phyloP scores from a whole-genome alignment of 2,329 filamentous ascomycete genomes.

The Aspergillus brunneoviolaceus region DNA sequence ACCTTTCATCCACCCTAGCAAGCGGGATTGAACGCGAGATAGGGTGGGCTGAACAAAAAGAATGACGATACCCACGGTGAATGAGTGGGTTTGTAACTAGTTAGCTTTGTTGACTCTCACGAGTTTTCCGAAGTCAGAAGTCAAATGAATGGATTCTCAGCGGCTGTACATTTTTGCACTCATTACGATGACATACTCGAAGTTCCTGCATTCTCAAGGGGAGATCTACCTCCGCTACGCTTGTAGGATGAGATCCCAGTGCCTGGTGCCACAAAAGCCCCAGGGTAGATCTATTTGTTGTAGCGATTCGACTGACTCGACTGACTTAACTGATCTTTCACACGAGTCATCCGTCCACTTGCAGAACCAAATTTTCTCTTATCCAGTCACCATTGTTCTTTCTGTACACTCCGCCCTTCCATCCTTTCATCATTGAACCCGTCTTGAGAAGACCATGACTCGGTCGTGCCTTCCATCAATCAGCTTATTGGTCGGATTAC shows the following conservation, averaged over 20 bases:
- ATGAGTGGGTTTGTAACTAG: background rate
- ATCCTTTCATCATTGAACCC: no score
- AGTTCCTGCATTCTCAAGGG: background rate
- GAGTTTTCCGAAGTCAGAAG: background rate
- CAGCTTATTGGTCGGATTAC: no score
- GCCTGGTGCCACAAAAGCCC: no score
- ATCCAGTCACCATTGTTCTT: no score
- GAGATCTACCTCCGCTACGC: background rate
- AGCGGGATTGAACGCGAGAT: background rate
- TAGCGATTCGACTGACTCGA: no score
- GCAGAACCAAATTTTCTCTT: no score
- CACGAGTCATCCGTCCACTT: no score
- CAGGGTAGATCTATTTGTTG: no score
- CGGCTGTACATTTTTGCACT: conserved; percentile 7
- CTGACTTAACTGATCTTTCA: no score
- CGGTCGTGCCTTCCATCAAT: no score
- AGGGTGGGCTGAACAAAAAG: background rate
- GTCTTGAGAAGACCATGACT: no score
- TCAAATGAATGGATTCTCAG: conserved; percentile 1
- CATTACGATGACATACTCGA: conserved; percentile 2
- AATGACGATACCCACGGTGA: conserved; percentile 3
- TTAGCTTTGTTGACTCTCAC: conserved; percentile 6
- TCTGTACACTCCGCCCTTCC: no score
- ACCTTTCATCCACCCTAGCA: conserved; percentile 3
- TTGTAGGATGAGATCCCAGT: background rate